Percentiles rank a stretch among this genome's conserved stretches.
Evolutionary conservation across 192 early-diverging fungal genomes (phyloP).

Genomic region (Coemansia sp.): DNA sequence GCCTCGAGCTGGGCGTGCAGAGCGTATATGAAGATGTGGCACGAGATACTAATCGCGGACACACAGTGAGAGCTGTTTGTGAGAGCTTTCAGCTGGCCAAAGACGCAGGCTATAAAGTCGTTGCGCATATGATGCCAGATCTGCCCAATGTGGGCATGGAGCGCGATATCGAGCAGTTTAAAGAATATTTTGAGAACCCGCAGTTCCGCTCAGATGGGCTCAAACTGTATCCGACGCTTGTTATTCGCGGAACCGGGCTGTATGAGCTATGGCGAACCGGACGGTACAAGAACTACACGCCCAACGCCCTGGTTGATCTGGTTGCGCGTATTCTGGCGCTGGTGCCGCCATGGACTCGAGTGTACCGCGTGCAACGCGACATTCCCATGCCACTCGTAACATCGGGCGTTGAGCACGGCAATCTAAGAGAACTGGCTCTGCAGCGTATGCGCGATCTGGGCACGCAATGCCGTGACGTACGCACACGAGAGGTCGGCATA

Average conservation of each 20-base stretch:
- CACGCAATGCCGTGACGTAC: slow-evolving; percentile 93
- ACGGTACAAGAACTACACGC: slow-evolving; percentile 96
- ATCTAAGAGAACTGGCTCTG: slow-evolving; percentile 91
- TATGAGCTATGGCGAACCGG: slow-evolving; percentile 99
- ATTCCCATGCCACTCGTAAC: slow-evolving; percentile 99
- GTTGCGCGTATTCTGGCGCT: slow-evolving; percentile 92
- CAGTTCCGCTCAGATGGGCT: slow-evolving; percentile 97
- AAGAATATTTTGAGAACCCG: slow-evolving; percentile 97
- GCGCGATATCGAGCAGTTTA: slow-evolving; percentile 98
- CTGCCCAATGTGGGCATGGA: slow-evolving; percentile 99
- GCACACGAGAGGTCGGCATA: slow-evolving; percentile 98
- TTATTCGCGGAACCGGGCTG: slow-evolving; percentile 96
- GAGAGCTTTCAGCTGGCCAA: slow-evolving; percentile 98
- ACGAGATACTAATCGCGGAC: slow-evolving; percentile 95
- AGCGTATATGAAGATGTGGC: slow-evolving; percentile 99
- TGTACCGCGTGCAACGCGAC: slow-evolving; percentile 98
- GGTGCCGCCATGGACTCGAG: slow-evolving; percentile 98
- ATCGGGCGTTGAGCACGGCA: slow-evolving; percentile 98
- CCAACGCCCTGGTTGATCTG: slow-evolving; percentile 92
- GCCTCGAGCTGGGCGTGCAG: slow-evolving; percentile 98
- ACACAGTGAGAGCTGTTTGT: slow-evolving; percentile 96
- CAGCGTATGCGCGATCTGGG: slow-evolving; percentile 96
- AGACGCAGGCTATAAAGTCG: slow-evolving; percentile 98
- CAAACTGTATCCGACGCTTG: slow-evolving; percentile 97
- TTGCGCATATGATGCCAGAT: slow-evolving; percentile 99